Conservation (phyloP, 2,329 filamentous ascomycete species). For the Aureobasidium sp. region DNA sequence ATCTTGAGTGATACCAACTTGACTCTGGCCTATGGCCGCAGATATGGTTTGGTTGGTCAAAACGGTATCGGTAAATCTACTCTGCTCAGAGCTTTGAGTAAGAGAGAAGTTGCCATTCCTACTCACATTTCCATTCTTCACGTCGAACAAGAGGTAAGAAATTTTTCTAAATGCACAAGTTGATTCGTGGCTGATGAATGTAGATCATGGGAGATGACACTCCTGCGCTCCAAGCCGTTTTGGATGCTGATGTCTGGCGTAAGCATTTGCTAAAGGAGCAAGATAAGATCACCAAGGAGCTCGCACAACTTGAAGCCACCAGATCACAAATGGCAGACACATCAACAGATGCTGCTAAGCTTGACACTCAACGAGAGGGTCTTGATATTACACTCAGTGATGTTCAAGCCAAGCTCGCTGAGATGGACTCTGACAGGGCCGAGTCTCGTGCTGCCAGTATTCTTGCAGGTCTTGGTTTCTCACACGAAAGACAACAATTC, state of each 20-base stretch:
- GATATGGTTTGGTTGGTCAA: conserved; percentile 96
- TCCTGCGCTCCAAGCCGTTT: conserved; percentile 83
- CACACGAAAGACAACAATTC: conserved; percentile 80
- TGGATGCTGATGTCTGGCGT: conserved; percentile 97
- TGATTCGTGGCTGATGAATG: conserved; percentile 29
- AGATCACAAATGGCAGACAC: conserved; percentile 80
- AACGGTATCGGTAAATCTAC: conserved; percentile 91
- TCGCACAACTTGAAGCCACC: conserved; percentile 70
- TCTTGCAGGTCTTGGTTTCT: conserved; percentile 93
- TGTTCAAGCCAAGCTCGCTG: conserved; percentile 81
- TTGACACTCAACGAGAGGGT: conserved; percentile 83
- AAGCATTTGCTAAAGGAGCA: conserved; percentile 91
- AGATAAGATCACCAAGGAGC: conserved; percentile 70
- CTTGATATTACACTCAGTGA: conserved; percentile 87
- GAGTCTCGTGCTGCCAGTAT: conserved; percentile 94
- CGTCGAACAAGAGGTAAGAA: conserved; percentile 73
- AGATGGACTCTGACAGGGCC: conserved; percentile 99
- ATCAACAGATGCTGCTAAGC: conserved; percentile 74
- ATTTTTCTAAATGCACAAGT: conserved; percentile 42
- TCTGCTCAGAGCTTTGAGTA: conserved; percentile 81
- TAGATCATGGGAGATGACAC: conserved; percentile 90
- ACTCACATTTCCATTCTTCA: conserved; percentile 98
- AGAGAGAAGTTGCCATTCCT: conserved; percentile 88
- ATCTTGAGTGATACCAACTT: conserved; percentile 88
- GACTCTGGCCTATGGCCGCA: conserved; percentile 82